phyloP scores from a whole-genome alignment of 768 basidiomycete species.

The Hemileccinum impolitum region DNA sequence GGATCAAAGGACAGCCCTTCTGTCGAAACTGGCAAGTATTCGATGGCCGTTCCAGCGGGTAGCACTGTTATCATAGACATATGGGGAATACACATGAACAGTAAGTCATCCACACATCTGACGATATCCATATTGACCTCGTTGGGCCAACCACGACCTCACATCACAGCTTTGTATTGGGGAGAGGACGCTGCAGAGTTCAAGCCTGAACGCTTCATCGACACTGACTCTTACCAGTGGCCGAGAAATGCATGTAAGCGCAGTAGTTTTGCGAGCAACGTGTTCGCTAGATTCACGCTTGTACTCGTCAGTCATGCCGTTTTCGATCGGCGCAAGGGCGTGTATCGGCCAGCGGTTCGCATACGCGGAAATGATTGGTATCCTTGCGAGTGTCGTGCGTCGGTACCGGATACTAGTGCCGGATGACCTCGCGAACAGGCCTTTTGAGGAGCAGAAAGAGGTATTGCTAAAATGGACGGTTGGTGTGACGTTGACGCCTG shows the following conservation, averaged over 20 bases:
- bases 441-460: constrained; percentile 33
- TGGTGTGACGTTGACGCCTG: constrained; percentile 35
- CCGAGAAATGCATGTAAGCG: constrained; percentile 48
- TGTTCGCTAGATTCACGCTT: neutral
- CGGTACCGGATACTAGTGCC: constrained; percentile 42
- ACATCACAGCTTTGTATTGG: constrained; percentile 43
- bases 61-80: constrained; percentile 41
- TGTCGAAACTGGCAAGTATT: constrained; percentile 28
- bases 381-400: constrained; percentile 43
- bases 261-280: neutral
- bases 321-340: constrained; percentile 42
- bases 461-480: constrained; percentile 36
- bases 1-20: constrained; percentile 10
- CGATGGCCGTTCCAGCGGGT: constrained; percentile 38
- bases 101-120: constrained; percentile 28
- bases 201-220: constrained; percentile 49
- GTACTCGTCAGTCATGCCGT: constrained; percentile 36
- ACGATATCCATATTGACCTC: neutral
- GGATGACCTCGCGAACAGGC: constrained; percentile 27
- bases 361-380: constrained; percentile 37
- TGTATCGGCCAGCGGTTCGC: constrained; percentile 53
- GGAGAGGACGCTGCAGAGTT: constrained; percentile 43
- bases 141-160: neutral
- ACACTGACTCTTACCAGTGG: constrained; percentile 48
- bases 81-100: constrained; percentile 42